Percentiles rank a stretch among this genome's conserved stretches.
These are phyloP conservation scores for Erysiphe pulchra DNA, from an alignment of 2,329 filamentous ascomycete species.

Conservation along the genomic window DNA sequence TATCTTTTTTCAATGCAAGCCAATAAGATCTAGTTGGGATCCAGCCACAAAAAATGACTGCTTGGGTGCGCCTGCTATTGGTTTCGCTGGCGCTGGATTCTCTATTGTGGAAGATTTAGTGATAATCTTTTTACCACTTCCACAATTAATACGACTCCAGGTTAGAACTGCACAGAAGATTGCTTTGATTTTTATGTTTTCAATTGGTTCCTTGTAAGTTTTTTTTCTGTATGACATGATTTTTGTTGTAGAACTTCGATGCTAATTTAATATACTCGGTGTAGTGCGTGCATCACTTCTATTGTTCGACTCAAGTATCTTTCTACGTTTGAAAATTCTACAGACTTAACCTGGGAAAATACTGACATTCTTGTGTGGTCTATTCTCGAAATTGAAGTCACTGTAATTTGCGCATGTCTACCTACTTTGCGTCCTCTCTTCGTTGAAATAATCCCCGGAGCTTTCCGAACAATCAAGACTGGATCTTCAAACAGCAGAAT, in stretches of 20 bases:
- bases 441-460: too few relatives aligned
- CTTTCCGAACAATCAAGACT: too few relatives aligned
- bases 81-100: not conserved
- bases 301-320: not conserved
- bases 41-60: not conserved
- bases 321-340: too few relatives aligned
- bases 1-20: not conserved
- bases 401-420: slow-evolving; percentile 1
- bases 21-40: not conserved
- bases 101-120: slow-evolving; percentile 1
- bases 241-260: too few relatives aligned
- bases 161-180: not conserved
- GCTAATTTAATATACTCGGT: not conserved
- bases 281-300: not conserved
- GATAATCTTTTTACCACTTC: not conserved
- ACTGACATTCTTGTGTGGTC: not conserved
- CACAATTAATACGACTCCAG: not conserved
- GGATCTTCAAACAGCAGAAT: too few relatives aligned
- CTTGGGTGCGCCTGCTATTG: not conserved
- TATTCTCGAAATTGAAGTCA: not conserved
- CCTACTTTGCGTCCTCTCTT: not conserved
- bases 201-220: not conserved
- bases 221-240: not conserved
- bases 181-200: not conserved
- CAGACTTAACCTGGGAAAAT: too few relatives aligned